Base-by-base conservation (phyloP, 2,329 filamentous ascomycete species). In the Fonsecaea nubica region DNA sequence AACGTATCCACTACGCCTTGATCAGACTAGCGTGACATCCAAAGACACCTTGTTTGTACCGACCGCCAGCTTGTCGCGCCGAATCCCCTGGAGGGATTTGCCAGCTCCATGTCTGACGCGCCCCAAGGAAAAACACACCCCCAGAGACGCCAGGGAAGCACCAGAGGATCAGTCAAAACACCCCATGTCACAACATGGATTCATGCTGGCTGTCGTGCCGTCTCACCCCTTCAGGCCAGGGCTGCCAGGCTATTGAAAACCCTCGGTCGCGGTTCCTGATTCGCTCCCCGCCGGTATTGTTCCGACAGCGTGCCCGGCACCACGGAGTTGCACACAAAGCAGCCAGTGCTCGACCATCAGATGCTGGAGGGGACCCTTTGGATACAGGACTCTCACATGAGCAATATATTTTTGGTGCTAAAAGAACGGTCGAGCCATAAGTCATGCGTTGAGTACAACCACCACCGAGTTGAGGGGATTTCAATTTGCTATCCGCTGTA, bases 131-230 rank as follows among this genome's bases (percentile, higher is more conserved):
- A 5, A 42, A 4, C 40, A 13, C 36, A 58, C 64, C 35, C 58
- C 58, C 48, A 48, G 58, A 15, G 45, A 50, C 62, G 61, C 35
- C 58, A 61, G 58, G 45, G 48, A 61, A 50, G 50, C 40, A 64
- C 54, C 35, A 40, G 45, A 58, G 53, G 55, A 61, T 61, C 60
- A 65, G 62, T 56, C 59, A 61, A 70, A 70, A 70, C 65, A 66
- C 63, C 64, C 65, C 68, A 70, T 70, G 68, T 70, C 68, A 70
- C 68, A 70, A 68, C 68, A 70, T 70, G 65, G 65, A 66, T 64
- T 65, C 54, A 65, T 59, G 48, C 59, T 67, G 59, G 25, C 25
- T 25, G 25, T 25, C 25, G 25, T 25, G 58, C 59, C 63, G 65
- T 70, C 65, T 63, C 63, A 65, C 25, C 65, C 62, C 68, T 68